Conservation (phyloP, 352 stramenopile species). For the Pythium graminicola region DNA sequence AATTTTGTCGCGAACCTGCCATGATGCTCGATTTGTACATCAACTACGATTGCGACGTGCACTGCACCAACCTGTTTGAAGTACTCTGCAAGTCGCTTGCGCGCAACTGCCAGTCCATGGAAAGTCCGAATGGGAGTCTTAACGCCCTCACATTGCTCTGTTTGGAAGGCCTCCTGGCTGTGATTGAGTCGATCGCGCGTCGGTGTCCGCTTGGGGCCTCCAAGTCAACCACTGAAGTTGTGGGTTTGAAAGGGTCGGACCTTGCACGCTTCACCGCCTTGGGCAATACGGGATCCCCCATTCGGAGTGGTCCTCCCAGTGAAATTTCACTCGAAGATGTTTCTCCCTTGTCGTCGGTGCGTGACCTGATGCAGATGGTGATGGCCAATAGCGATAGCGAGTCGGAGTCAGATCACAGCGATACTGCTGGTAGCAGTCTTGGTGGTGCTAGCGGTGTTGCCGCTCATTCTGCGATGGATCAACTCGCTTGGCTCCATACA, state of each 20-base stretch:
- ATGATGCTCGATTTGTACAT: conserved; percentile 98
- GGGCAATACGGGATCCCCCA: not conserved
- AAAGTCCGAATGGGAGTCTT: conserved; percentile 45
- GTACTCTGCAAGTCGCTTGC: conserved; percentile 92
- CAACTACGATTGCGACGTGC: conserved; percentile 99
- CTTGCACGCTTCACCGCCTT: conserved; percentile 50
- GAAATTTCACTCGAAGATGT: conserved; percentile 71
- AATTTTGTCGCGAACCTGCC: conserved; percentile 96
- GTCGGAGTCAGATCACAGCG: conserved; percentile 55
- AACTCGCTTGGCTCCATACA: conserved; percentile 74
- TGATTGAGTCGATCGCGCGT: conserved; percentile 91
- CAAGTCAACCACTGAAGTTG: conserved; percentile 15
- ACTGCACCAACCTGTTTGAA: conserved; percentile 99
- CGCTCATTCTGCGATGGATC: conserved; percentile 28
- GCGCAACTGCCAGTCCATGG: conserved; percentile 77
- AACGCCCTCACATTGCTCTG: conserved; percentile 70
- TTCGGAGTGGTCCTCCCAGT: conserved; percentile 22
- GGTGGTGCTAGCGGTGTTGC: not conserved
- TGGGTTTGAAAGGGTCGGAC: conserved; percentile 50
- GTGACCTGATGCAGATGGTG: conserved; percentile 76
- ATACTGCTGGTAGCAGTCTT: conserved; percentile 23
- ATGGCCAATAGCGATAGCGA: conserved; percentile 77
- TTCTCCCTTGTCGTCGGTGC: conserved; percentile 76
- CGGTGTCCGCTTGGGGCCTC: conserved; percentile 59
- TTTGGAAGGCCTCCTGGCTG: conserved; percentile 85